Evolutionary conservation across 495 filamentous ascomycete genomes (phyloP).

Genomic region (Entonaema liquescens): DNA sequence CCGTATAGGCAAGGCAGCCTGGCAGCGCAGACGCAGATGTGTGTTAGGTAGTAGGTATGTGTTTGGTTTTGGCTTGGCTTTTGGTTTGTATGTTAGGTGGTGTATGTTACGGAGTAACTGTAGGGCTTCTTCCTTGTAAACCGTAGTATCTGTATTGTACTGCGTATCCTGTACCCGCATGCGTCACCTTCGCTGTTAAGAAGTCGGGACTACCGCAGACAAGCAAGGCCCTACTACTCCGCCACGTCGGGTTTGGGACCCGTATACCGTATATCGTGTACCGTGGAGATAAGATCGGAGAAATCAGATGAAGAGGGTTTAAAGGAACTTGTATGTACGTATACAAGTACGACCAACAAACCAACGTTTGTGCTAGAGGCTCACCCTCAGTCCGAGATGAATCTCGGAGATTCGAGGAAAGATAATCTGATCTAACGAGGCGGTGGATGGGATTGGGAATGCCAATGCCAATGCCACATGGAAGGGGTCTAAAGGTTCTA

Average conservation of each 20-base stretch:
- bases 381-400: slow-evolving; percentile 34
- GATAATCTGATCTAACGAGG: slow-evolving; percentile 34
- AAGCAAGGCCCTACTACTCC: slow-evolving; percentile 22
- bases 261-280: not conserved
- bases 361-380: not conserved
- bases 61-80: not conserved
- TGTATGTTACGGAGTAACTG: slow-evolving; percentile 23
- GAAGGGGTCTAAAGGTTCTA: slow-evolving; percentile 5
- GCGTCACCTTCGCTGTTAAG: slow-evolving; percentile 28
- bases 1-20: slow-evolving; percentile 8
- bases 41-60: slow-evolving; percentile 6
- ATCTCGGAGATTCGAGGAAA: slow-evolving; percentile 42
- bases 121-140: slow-evolving; percentile 10
- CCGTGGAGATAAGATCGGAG: slow-evolving; percentile 42
- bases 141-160: slow-evolving; percentile 12
- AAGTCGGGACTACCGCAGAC: slow-evolving; percentile 15
- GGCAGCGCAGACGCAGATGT: not conserved
- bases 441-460: slow-evolving; percentile 20
- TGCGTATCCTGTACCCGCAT: slow-evolving; percentile 20
- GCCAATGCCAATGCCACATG: slow-evolving; percentile 22
- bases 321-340: no score
- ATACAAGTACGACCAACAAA: not conserved
- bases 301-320: slow-evolving; percentile 15
- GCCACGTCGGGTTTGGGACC: slow-evolving; percentile 36
- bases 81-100: slow-evolving; percentile 5